Evolutionary conservation across 2,329 filamentous ascomycete species (phyloP), one percentile per base, ranked within the genome.

Genomic region (Penicillium polonicum): DNA sequence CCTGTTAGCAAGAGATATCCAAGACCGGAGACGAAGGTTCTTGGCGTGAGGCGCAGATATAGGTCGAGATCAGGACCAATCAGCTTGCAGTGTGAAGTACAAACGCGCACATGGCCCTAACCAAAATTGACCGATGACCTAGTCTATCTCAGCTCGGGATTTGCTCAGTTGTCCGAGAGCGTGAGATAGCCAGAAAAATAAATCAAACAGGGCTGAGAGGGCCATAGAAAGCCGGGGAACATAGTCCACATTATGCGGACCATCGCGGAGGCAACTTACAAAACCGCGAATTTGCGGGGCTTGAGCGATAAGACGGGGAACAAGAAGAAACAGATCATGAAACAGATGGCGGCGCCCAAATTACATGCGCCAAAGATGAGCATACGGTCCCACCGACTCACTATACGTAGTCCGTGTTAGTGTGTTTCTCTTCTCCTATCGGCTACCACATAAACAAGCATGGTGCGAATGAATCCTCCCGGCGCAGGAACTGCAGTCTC

Each of bases 321-420:
- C 57, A 97, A 82, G 67, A 88, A 88, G 79, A 97, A 96, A 81
- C 90, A 77, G 69, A 96, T 86, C 74, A 95, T 86, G 81, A 99
- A 97, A 81, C 95, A 93, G 66, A 90, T 91, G 64, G 91, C 82
- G 63, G 94, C 92, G 60, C 89, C 92, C 68, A 96, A 77, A 77
- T 96, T 96, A 80, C 93, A 95, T 71, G 88, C 91, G 64, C 85
- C 88, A 77, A 99, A 99, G 70, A 97, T 85, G 74, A 99, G 83
- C 72, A 97, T 80, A 57, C 93, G 90, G 79, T 99, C 94, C 94
- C 93, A 97, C 79, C 93, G 86, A 79, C 91, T 96, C 80, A 99
- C 94, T 97, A 78, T 72, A 70, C 70, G 57, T 17, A 43, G 36
- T 44, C 55, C 8, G 27, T 41, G 60, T 67, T 61, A 67, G 64